Evolutionary conservation across 805 yeast genomes (phyloP).

Genomic region (Lipomyces yamadae): DNA sequence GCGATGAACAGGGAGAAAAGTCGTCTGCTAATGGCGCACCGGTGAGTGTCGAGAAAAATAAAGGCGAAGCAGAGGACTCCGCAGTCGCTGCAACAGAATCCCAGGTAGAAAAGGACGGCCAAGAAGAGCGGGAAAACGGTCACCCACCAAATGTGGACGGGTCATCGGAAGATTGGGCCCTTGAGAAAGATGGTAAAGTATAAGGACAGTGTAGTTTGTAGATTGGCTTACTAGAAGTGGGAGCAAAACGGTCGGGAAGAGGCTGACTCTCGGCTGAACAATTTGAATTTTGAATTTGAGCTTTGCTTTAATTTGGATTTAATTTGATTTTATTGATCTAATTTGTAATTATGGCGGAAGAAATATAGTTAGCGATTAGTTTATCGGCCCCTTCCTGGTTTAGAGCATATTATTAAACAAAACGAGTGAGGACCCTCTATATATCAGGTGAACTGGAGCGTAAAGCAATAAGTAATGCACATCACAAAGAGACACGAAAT

Average conservation of each 20-base stretch:
- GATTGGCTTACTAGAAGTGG: background rate
- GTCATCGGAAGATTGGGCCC: slow-evolving; percentile 21
- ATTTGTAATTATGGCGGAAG: background rate
- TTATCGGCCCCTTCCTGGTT: no score
- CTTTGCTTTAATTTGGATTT: background rate
- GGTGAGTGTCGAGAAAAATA: slow-evolving; percentile 6
- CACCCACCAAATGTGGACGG: slow-evolving; percentile 16
- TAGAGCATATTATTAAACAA: no score
- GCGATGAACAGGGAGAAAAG: slow-evolving; percentile 5
- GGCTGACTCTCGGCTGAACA: background rate
- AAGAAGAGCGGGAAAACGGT: background rate
- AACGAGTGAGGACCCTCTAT: no score
- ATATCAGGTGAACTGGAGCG: no score
- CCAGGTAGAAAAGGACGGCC: background rate
- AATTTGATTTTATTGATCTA: background rate
- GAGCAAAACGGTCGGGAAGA: background rate
- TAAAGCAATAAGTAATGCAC: no score
- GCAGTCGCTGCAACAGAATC: background rate
- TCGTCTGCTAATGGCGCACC: slow-evolving; percentile 3
- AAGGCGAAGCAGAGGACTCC: slow-evolving; percentile 3
- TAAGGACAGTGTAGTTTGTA: background rate
- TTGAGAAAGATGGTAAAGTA: slow-evolving; percentile 6
- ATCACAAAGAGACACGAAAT: no score
- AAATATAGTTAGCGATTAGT: background rate
- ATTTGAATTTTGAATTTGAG: background rate